A percentile compares a stretch with the other conserved stretches of the same genome.
Conservation (phyloP, 139 green algal species). For the Gonium pectorale region DNA sequence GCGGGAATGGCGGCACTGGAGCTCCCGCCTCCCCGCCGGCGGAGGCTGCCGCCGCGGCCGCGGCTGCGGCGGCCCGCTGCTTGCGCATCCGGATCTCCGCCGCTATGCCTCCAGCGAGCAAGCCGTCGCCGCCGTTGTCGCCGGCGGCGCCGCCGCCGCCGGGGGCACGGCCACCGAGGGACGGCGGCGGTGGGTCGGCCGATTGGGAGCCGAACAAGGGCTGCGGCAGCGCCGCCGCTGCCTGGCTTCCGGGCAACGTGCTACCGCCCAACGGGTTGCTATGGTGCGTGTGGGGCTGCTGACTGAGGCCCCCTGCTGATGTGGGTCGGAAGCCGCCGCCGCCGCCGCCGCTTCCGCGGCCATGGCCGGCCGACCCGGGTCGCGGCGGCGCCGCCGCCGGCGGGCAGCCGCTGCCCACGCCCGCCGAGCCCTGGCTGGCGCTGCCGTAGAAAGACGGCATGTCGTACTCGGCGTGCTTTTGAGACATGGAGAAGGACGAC, state of each 20-base stretch:
- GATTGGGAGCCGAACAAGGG: no score
- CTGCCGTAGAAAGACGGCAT: not conserved
- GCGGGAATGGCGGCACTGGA: no score
- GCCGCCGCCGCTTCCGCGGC: not conserved
- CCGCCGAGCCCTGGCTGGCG: constrained; percentile 23
- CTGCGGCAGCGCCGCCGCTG: no score
- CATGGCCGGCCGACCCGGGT: no score
- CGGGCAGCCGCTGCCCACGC: not conserved
- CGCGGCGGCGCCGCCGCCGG: not conserved
- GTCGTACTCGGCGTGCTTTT: not conserved
- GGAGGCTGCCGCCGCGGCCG: not conserved
- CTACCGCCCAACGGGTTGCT: no score
- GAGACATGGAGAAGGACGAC: constrained; percentile 17
- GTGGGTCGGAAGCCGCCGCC: not conserved
- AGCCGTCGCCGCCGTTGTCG: not conserved
- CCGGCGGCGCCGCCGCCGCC: not conserved
- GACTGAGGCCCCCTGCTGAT: not conserved
- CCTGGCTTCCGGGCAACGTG: no score
- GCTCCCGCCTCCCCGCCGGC: no score
- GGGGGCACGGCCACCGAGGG: not conserved
- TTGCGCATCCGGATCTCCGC: constrained; percentile 14
- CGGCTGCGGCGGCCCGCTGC: not conserved
- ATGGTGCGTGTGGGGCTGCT: not conserved
- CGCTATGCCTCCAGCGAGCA: no score
- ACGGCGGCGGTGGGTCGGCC: not conserved